phyloP scores from a whole-genome alignment of 192 early-diverging fungal genomes.

The Dissophora ornata region DNA sequence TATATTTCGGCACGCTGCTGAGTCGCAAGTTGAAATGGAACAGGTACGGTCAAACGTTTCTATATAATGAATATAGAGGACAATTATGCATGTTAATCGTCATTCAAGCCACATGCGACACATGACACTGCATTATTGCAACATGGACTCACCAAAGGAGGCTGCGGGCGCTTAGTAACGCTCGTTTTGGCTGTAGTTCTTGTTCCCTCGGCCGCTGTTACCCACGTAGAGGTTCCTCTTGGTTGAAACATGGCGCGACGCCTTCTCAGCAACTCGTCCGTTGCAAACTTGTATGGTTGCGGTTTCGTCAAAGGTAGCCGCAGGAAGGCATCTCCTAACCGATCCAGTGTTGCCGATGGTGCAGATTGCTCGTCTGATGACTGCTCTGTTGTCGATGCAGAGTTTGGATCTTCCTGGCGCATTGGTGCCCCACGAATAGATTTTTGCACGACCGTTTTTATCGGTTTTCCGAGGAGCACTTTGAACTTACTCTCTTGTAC shows the following conservation, averaged over 20 bases:
- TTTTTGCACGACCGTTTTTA: not conserved
- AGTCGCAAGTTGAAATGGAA: conserved; percentile 30
- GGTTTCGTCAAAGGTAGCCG: conserved; percentile 20
- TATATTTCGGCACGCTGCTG: conserved; percentile 32
- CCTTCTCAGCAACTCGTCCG: conserved; percentile 23
- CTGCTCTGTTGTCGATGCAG: not conserved
- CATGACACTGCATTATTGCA: not conserved
- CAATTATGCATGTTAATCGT: not conserved
- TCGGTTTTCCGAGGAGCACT: not conserved
- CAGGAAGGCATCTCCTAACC: not conserved
- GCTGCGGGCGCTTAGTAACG: conserved; percentile 2
- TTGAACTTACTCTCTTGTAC: not conserved
- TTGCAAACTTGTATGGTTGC: conserved; percentile 31
- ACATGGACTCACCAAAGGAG: conserved; percentile 10
- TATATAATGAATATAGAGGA: not conserved
- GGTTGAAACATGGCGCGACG: conserved; percentile 30
- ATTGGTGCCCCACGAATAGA: conserved; percentile 25
- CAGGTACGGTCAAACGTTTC: conserved; percentile 29
- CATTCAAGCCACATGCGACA: not conserved
- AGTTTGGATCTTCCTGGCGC: not conserved
- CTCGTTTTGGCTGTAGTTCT: not conserved
- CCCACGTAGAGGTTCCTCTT: not conserved
- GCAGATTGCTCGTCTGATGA: not conserved
- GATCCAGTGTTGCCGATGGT: not conserved
- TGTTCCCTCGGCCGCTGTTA: not conserved